These are phyloP conservation scores for Fusarium falciforme DNA, from an alignment of 2,329 filamentous ascomycete species.

Conservation along the genomic window DNA sequence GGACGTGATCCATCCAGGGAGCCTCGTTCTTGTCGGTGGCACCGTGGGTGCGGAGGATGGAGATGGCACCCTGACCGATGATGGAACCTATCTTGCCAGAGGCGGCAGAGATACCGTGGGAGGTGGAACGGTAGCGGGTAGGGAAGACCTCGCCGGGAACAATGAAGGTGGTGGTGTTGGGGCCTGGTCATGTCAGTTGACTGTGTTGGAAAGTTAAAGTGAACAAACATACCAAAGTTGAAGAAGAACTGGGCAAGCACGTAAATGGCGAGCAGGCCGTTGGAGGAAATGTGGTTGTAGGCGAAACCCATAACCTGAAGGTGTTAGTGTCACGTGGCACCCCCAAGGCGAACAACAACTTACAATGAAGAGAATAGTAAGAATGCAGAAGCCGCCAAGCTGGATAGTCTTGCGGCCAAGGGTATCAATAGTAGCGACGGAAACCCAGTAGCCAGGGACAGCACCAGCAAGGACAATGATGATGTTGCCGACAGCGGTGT, in stretches of 20 bases:
- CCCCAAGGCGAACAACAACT: not conserved
- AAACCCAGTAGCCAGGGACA: conserved; percentile 86
- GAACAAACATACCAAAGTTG: conserved; percentile 58
- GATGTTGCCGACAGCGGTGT: conserved; percentile 81
- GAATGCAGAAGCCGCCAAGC: conserved; percentile 69
- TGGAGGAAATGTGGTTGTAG: conserved; percentile 63
- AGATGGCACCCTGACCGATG: conserved; percentile 68
- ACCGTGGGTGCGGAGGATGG: conserved; percentile 62
- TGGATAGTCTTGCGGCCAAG: conserved; percentile 84
- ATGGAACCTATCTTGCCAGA: conserved; percentile 67
- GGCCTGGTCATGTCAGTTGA: conserved; percentile 45
- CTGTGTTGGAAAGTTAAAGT: no score
- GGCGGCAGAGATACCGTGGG: conserved; percentile 68
- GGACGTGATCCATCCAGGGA: conserved; percentile 82
- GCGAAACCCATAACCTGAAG: conserved; percentile 67
- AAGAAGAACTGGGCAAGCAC: conserved; percentile 70
- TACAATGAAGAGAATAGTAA: conserved; percentile 69
- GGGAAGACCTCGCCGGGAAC: conserved; percentile 68
- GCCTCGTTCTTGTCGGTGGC: conserved; percentile 51
- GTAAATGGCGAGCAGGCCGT: conserved; percentile 67
- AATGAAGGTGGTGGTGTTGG: conserved; percentile 68
- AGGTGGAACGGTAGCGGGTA: conserved; percentile 67
- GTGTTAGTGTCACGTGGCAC: not conserved
- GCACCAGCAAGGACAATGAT: conserved; percentile 83
- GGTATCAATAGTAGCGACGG: conserved; percentile 78